phyloP scores from a whole-genome alignment of 495 filamentous ascomycete species.

The Lasiosphaeria hispida region DNA sequence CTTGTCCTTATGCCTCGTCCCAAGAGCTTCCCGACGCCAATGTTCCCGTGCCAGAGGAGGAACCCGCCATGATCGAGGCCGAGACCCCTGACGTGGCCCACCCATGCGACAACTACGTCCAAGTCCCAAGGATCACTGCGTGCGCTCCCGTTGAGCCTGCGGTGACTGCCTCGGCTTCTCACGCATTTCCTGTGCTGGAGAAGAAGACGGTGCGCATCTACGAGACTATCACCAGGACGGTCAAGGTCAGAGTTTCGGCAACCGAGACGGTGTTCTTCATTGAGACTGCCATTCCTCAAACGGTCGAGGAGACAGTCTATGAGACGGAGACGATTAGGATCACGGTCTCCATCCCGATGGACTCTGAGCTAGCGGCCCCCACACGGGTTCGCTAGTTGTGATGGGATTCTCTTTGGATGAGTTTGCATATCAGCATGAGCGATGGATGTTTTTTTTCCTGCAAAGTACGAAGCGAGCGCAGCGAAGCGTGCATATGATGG shows the following conservation, averaged over 20 bases:
- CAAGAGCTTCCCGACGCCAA: not conserved
- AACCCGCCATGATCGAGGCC: not conserved
- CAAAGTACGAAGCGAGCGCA: no score
- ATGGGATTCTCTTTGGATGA: not conserved
- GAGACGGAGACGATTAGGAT: constrained; percentile 28
- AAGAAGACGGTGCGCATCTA: constrained; percentile 36
- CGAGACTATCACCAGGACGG: constrained; percentile 40
- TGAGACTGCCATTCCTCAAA: constrained; percentile 23
- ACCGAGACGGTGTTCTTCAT: constrained; percentile 24
- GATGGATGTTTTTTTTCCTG: not conserved
- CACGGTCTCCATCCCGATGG: constrained; percentile 24
- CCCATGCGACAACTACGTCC: constrained; percentile 15
- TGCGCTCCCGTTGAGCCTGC: not conserved
- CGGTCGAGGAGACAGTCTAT: constrained; percentile 30
- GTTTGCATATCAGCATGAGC: not conserved
- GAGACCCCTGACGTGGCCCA: not conserved
- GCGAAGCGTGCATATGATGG: no score
- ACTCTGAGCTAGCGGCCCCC: not conserved
- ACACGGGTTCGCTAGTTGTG: not conserved
- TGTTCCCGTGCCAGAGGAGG: constrained; percentile 4
- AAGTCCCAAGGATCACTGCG: not conserved
- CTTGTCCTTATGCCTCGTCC: not conserved
- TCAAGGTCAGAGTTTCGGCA: constrained; percentile 33
- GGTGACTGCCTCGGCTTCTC: not conserved
- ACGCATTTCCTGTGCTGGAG: constrained; percentile 25